Base-by-base conservation (phyloP, 176 grass and related monocot species). In the Zizania latifolia region DNA sequence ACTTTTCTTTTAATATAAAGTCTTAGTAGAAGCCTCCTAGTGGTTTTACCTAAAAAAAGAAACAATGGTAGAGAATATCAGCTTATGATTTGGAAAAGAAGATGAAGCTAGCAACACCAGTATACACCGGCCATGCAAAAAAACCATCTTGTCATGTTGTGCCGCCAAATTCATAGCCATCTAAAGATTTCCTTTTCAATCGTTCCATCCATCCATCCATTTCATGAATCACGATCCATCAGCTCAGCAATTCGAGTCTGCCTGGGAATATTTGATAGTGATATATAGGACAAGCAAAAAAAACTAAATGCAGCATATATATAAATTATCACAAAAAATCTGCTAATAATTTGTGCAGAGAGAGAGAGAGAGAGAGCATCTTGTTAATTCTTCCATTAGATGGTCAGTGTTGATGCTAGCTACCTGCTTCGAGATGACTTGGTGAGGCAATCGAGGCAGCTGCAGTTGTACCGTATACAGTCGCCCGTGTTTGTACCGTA, bases 111-210 rank as follows among this genome's bases (percentile, higher is more conserved):
- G n/a, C 14, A 32, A 54, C 54, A 40, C 1, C 57, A 55, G 19
- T 40, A 24, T 15, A 34, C 80, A 57, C 75, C 70, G 75, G 21
- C 75, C 75, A 10, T 7, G 81, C 70, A 63, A 88, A 88, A 88
- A 88, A 75, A 55, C 35, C 69, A 21, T 38, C 37, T 57, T 63
- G 70, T 64, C 86, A 70, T 32, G 19, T 22, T 65, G 33, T 64
- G 75, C 75, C 75, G 34, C 74, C 82, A 28, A 65, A 58, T 35
- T 31, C 73, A 41, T 71, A 33, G 7, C 74, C 43, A 44, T 57
- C 74, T 16, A 48, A 35, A 50, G 8, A 33, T 79, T 62, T 11
- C 8, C 2, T 21, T 53, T 17, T 44, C 15, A 4, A 17, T 48
- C 39, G 22, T 65, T 5, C 35, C 36, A 37, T 16, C 37, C 4